phyloP scores from a whole-genome alignment of 2,329 filamentous ascomycete genomes.

The Anisogramma anomala region DNA sequence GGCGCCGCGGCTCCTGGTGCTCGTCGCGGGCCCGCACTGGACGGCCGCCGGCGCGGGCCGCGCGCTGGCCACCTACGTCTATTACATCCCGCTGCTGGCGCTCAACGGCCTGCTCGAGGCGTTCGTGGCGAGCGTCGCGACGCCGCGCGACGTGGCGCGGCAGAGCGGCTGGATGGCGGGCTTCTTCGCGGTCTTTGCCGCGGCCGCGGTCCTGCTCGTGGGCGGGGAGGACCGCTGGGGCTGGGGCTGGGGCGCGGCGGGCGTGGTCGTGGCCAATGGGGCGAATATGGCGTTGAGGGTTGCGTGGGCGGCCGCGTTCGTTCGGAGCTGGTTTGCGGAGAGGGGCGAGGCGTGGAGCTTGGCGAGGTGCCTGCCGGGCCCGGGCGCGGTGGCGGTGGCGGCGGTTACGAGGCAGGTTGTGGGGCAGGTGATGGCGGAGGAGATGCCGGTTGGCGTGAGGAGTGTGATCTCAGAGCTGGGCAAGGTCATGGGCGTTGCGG shows the following conservation, averaged over 20 bases:
- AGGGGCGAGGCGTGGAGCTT: slow-evolving; percentile 32
- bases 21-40: slow-evolving; percentile 73
- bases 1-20: slow-evolving; percentile 58
- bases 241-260: slow-evolving; percentile 58
- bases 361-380: slow-evolving; percentile 31
- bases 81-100: slow-evolving; percentile 86
- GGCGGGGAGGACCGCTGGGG: slow-evolving; percentile 52
- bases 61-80: slow-evolving; percentile 72
- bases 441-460: slow-evolving; percentile 22
- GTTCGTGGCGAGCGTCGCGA: slow-evolving; percentile 81
- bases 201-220: slow-evolving; percentile 64
- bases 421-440: slow-evolving; percentile 18
- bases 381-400: slow-evolving; percentile 31
- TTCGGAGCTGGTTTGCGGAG: slow-evolving; percentile 48
- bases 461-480: slow-evolving; percentile 25
- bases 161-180: slow-evolving; percentile 77
- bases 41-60: slow-evolving; percentile 57
- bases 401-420: slow-evolving; percentile 33
- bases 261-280: slow-evolving; percentile 75
- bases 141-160: slow-evolving; percentile 56
- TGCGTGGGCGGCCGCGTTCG: slow-evolving; percentile 66
- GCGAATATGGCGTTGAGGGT: slow-evolving; percentile 86
- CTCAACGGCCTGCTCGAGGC: slow-evolving; percentile 86
- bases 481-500: slow-evolving; percentile 37
- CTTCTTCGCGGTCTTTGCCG: slow-evolving; percentile 68